Evolutionary conservation across 495 filamentous ascomycete genomes (phyloP).

Genomic region (Tuber aestivum): DNA sequence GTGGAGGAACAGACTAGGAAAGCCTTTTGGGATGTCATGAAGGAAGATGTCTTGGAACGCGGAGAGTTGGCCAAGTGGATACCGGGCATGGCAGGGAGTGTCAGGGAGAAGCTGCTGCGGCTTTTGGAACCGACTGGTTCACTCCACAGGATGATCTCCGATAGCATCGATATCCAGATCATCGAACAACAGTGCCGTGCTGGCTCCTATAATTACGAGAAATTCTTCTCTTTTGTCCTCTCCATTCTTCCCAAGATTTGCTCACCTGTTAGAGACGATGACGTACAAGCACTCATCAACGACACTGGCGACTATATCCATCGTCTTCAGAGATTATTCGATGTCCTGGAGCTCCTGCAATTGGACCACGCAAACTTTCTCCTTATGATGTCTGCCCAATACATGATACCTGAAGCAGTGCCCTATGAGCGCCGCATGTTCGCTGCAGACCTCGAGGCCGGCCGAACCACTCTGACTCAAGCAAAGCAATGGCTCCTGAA

Average conservation of each 20-base stretch:
- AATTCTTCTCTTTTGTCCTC: constrained; percentile 86
- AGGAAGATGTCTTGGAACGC: constrained; percentile 58
- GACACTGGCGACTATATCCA: constrained; percentile 75
- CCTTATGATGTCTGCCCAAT: constrained; percentile 70
- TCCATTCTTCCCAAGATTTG: constrained; percentile 87
- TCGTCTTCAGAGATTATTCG: constrained; percentile 73
- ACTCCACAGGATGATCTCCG: constrained; percentile 75
- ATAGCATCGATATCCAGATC: constrained; percentile 73
- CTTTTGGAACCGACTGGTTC: constrained; percentile 73
- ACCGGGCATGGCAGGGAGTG: constrained; percentile 75
- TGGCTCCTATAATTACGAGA: constrained; percentile 86
- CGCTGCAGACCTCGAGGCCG: constrained; percentile 59
- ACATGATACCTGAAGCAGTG: constrained; percentile 71
- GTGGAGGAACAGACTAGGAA: constrained; percentile 46
- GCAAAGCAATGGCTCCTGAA: constrained; percentile 67
- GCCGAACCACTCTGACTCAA: constrained; percentile 53
- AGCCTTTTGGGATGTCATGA: constrained; percentile 72
- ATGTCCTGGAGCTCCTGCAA: constrained; percentile 83
- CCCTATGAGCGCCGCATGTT: constrained; percentile 78
- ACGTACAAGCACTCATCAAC: constrained; percentile 71
- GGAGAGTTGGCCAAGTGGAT: constrained; percentile 71
- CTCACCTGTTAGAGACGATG: constrained; percentile 79
- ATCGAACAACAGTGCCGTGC: constrained; percentile 68
- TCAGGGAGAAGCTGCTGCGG: constrained; percentile 73
- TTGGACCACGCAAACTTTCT: constrained; percentile 94